Evolutionary conservation across 331 rosid species (phyloP), one percentile per base, ranked within the genome.

Genomic region (Cucumis variabilis): DNA sequence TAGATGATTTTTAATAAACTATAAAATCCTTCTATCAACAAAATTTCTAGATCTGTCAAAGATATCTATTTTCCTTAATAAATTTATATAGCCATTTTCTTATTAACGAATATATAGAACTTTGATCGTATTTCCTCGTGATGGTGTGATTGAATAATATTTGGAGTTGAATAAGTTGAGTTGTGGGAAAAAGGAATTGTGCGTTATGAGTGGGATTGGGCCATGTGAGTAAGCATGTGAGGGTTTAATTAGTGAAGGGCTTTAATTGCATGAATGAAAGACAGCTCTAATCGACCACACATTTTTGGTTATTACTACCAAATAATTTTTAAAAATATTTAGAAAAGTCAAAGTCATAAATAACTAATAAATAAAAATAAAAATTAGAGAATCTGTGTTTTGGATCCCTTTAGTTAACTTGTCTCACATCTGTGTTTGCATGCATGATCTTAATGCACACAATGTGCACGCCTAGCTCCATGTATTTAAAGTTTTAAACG

Each of bases 151-250:
- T 15, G 63, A 58, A 58, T 16, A 17, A 58, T 58, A 16, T 58
- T 16, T 17, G 2, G 65, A 58, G 65, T 58, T 58, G 65, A 58
- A 58, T 58, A 58, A 58, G 65, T 58, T 58, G 1, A 5, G 65
- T 5, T 14, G 1, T 58, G 65, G 81, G 81, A 10, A 27, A 75
- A 75, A 44, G n/a, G 81, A 23, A 44, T 44, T 75, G 19, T 44
- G 55, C 81, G 51, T 6, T 44, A 75, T 75, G 81, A 11, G 81
- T 75, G 81, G 27, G 81, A 75, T 75, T 46, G 53, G 19, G 30
- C 82, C 82, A 75, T 75, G 82, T 75, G 82, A 44, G 7, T 75
- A 46, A 75, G 82, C 82, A 75, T 75, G 82, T 75, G 82, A 44
- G 6, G 30, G 24, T 20, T 46, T 46, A 20, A 46, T 10, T 75